Base-by-base conservation (phyloP, 2,329 filamentous ascomycete species). In the Beauveria sp. region DNA sequence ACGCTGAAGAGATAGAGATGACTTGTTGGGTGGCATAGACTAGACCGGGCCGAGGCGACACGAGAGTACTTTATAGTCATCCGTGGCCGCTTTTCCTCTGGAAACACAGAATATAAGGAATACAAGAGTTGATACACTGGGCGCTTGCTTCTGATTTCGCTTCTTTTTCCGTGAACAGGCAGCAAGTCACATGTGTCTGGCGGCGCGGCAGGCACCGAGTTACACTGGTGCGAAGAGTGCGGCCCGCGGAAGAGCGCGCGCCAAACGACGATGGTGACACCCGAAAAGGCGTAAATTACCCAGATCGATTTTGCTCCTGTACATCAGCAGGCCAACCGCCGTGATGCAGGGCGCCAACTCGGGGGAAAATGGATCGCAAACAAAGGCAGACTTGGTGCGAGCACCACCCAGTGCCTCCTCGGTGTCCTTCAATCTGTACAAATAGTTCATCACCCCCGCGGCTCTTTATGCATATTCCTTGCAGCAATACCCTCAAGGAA, bases 1-100 rank as follows among this genome's bases (percentile, higher is more conserved):
- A 87, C 84, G 6, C 66, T 87, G 68, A 88, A 87, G 77, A 75
- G 84, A 70, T 87, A 75, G 64, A 59, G 7, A 22, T 16, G 30
- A 24, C 5, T 40, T 20, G 18, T 8, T 26, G 22, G 51, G 40
- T 28, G n/a, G 16, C 12, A 24, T 28, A 28, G 22, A 50, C 14
- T 9, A n/a, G 16, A 20, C 44, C 16, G 1, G 20, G 5, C 7
- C 16, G 34, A 37, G 44, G 44, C 16, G 22, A 22, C 22, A 16
- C 12, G 44, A 26, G 22, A 18, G 12, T 24, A 10, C 12, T 5
- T 47, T 47, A 2, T 14, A 18, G 5, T 22, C 20, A 47, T 3
- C 12, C 22, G 44, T 22, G 20, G 18, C 24, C 9, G 22, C 44
- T 22, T 26, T 3, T 22, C 12, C 34, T 37, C 14, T 14, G 34